Conservation (phyloP, 106 monocot genomes). For the Acanthochlamys bracteata region DNA sequence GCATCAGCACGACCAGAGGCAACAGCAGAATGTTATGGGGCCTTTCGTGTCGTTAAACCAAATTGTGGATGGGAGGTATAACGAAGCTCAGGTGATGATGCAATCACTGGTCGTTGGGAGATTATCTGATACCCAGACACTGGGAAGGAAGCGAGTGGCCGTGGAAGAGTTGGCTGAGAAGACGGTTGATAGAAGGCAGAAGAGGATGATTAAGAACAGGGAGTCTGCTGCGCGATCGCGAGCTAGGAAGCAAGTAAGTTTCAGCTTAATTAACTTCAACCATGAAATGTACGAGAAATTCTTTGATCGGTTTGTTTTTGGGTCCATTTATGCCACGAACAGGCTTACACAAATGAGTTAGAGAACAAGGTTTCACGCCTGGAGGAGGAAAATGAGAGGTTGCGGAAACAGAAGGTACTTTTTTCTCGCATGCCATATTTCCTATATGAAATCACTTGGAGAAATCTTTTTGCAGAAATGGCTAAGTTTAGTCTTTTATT, state of each 20-base stretch:
- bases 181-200: constrained; percentile 40
- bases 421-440: not conserved
- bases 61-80: constrained; percentile 4
- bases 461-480: not conserved
- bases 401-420: constrained; percentile 41
- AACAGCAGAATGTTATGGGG: constrained; percentile 1
- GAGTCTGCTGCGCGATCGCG: constrained; percentile 56
- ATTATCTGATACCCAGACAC: constrained; percentile 8
- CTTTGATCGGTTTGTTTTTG: not conserved
- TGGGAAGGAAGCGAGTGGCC: constrained; percentile 25
- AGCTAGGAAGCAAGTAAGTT: constrained; percentile 41
- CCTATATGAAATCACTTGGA: not conserved
- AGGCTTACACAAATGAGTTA: constrained; percentile 53
- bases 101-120: constrained; percentile 2
- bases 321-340: constrained; percentile 4
- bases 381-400: constrained; percentile 48
- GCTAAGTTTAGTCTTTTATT: not conserved
- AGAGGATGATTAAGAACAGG: constrained; percentile 59
- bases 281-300: not conserved
- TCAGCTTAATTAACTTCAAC: not conserved
- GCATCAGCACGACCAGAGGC: constrained; percentile 8
- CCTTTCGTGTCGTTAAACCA: constrained; percentile 5
- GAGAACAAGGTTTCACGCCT: constrained; percentile 45
- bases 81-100: constrained; percentile 4
- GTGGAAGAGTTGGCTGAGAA: constrained; percentile 15